Conservation (phyloP, 2,329 filamentous ascomycete species). For the Pyricularia pennisetigena region DNA sequence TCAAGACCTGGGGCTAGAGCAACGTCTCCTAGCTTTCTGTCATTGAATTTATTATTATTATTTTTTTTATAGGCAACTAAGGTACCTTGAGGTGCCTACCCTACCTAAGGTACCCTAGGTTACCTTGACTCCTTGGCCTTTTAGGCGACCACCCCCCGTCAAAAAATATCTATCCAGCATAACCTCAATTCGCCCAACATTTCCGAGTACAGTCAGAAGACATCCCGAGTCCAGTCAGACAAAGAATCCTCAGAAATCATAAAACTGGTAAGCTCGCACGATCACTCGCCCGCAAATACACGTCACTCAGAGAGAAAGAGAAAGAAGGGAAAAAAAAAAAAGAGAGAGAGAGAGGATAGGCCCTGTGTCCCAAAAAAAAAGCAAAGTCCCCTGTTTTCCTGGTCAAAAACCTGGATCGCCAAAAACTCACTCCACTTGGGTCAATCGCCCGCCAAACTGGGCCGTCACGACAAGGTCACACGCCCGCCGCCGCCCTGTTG, state of each 20-base stretch:
- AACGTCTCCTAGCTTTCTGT: not conserved
- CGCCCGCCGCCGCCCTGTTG: not conserved
- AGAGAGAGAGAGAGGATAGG: not conserved
- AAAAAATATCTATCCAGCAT: not conserved
- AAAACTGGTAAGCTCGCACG: not conserved
- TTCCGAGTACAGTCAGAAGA: not conserved
- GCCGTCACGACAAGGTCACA: not conserved
- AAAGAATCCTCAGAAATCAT: not conserved
- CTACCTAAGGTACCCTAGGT: not conserved
- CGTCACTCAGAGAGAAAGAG: not conserved
- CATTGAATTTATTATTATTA: no score
- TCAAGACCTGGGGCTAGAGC: not conserved
- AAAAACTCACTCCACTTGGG: not conserved
- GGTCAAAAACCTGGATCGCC: not conserved
- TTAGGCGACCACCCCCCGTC: not conserved
- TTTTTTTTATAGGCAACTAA: not conserved
- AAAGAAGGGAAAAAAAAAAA: not conserved
- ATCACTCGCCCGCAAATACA: not conserved
- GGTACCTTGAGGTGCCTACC: not conserved
- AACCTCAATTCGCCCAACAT: not conserved
- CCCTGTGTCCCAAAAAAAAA: not conserved
- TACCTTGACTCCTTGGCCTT: not conserved
- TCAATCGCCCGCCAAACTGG: not conserved
- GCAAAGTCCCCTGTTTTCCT: not conserved
- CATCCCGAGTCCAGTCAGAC: not conserved